Evolutionary conservation across 495 filamentous ascomycete species (phyloP), one percentile per base, ranked within the genome.

Genomic region (Cladorrhinum samala): DNA sequence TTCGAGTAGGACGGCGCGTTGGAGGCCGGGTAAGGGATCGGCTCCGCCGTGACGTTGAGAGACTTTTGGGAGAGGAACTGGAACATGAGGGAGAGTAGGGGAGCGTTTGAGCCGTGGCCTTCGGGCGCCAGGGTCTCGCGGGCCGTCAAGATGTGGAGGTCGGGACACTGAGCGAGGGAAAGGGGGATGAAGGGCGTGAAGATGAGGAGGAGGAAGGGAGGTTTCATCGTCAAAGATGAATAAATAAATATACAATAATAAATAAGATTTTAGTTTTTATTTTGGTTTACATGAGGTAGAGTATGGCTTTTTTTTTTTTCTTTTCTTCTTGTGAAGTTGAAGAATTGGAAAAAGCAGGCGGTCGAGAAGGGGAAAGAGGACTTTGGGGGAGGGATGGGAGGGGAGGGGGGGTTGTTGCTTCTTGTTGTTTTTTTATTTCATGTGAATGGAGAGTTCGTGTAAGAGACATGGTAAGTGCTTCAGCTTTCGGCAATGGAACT

Each of bases 21-120:
- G 16, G 76, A 78, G 16, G 81, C 81, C n/a, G 81, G 80, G 60
- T 83, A 83, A 43, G 56, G 62, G 45, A 84, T 82, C 5, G 75
- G 73, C 56, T 83, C 80, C 2, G 77, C 58, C 9, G 77, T 80
- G 3, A 75, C 62, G n/a, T n/a, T n/a, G n/a, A n/a, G n/a, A n/a
- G n/a, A n/a, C n/a, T n/a, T n/a, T n/a, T n/a, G n/a, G n/a, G n/a
- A n/a, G n/a, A n/a, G n/a, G n/a, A n/a, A n/a, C n/a, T n/a, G n/a
- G n/a, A n/a, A n/a, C n/a, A 73, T 74, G 0, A 75, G 58, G 0
- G 11, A 14, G 3, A 17, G 38, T 7, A 19, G 23, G 41, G 41
- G 13, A 20, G 11, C 14, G 41, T 44, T 44, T 37, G 30, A 37
- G 5, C 81, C 81, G 57, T 77, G 81, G 9, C 81, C 80, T 7